Evolutionary conservation across 2,329 filamentous ascomycete species (phyloP).

Genomic region (Ceratocystis cubensis): DNA sequence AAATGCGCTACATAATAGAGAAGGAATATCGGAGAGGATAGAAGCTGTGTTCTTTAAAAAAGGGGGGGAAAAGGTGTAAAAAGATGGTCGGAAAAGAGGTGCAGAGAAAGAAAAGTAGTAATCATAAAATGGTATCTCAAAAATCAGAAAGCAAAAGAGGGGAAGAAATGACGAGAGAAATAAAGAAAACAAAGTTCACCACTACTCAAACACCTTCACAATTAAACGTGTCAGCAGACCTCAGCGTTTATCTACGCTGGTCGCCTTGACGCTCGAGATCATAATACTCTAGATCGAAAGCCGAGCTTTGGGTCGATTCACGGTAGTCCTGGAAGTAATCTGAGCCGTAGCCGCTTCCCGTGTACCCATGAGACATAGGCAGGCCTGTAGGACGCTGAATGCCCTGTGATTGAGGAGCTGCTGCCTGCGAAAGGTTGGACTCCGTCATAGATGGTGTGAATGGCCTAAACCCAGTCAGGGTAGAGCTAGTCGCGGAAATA

Average conservation of each 20-base stretch:
- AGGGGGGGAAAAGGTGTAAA: not conserved
- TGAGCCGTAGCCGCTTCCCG: slow-evolving; percentile 23
- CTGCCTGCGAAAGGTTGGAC: slow-evolving; percentile 16
- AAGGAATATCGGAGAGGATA: not conserved
- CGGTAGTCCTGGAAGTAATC: slow-evolving; percentile 23
- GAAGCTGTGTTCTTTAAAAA: not conserved
- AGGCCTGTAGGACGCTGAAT: not conserved
- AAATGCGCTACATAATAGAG: not conserved
- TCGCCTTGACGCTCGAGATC: slow-evolving; percentile 15
- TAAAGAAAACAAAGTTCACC: not conserved
- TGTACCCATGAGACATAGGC: slow-evolving; percentile 28
- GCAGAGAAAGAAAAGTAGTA: not conserved
- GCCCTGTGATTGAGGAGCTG: slow-evolving; percentile 17
- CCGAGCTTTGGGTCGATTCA: slow-evolving; percentile 17
- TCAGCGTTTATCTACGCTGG: not conserved
- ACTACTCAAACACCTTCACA: slow-evolving; percentile 5
- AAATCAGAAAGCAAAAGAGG: slow-evolving; percentile 8
- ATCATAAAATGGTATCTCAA: slow-evolving; percentile 17
- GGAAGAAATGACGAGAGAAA: slow-evolving; percentile 8
- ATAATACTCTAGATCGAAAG: slow-evolving; percentile 18
- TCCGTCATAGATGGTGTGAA: slow-evolving; percentile 18
- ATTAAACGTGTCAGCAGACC: not conserved
- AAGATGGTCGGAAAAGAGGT: not conserved
- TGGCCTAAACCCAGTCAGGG: slow-evolving; percentile 7
- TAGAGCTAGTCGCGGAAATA: slow-evolving; percentile 4